phyloP scores from a whole-genome alignment of 2,329 filamentous ascomycete genomes.

The Simplicillium sp. region DNA sequence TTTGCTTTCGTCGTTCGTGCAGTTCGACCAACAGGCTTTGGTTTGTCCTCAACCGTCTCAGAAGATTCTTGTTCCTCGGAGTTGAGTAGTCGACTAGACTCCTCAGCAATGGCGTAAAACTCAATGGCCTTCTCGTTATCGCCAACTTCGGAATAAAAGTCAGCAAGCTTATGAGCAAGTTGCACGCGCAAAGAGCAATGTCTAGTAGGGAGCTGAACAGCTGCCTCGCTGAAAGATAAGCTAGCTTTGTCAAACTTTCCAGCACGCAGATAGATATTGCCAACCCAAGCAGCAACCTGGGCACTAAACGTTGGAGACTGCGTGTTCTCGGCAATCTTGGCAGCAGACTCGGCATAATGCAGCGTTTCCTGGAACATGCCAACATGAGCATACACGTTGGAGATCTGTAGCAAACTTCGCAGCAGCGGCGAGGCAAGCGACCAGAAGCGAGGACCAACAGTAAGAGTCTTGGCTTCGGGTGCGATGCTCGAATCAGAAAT shows the following conservation, averaged over 20 bases:
- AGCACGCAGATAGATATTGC: conserved; percentile 46
- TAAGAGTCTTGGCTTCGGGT: conserved; percentile 14
- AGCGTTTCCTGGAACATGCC: conserved; percentile 83
- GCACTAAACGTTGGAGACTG: conserved; percentile 49
- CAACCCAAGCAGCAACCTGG: conserved; percentile 44
- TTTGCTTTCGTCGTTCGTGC: conserved; percentile 6
- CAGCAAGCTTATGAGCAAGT: conserved; percentile 46
- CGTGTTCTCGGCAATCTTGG: conserved; percentile 64
- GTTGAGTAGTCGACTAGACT: conserved; percentile 27
- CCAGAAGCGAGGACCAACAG: conserved; percentile 62
- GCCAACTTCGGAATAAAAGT: conserved; percentile 41
- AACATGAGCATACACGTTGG: conserved; percentile 69
- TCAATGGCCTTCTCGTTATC: conserved; percentile 32
- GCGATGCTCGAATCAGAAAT: conserved; percentile 18
- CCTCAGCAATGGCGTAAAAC: conserved; percentile 39
- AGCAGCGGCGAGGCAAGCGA: conserved; percentile 65
- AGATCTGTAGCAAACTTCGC: conserved; percentile 62
- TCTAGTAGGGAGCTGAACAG: conserved; percentile 37
- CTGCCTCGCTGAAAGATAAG: conserved; percentile 41
- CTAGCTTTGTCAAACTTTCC: conserved; percentile 47
- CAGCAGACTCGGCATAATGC: conserved; percentile 78
- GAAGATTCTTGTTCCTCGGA: conserved; percentile 8
- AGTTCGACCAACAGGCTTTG: conserved; percentile 8
- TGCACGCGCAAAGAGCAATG: conserved; percentile 23
- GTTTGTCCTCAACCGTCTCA: conserved; percentile 6